Base-by-base conservation (phyloP, 257 asterid genomes). In the Solanum lignicaule region DNA sequence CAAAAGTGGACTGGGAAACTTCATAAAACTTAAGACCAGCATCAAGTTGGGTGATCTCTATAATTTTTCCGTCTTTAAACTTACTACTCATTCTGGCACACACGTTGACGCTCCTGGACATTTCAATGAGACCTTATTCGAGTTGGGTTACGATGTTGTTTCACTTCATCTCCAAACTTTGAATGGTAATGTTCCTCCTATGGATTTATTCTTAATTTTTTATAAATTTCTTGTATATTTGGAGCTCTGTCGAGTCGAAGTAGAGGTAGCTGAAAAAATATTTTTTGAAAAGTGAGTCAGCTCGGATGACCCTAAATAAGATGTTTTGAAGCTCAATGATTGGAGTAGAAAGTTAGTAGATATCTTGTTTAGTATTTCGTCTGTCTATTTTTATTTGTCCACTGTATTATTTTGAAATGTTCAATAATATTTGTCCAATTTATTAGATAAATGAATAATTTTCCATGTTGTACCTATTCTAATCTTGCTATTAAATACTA, bases 151-250 rank as follows among this genome's bases (percentile, higher is more conserved):
- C 8, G 84, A 83, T 35, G 87, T 71, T 23, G 84, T 36, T 36
- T 87, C 89, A 15, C 83, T 87, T 15, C 36, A 87, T 36, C 89
- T 87, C 31, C 66, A 33, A 38, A 87, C 83, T 15, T 74, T 87
- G 68, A 87, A 87, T 21, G 89, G 89, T 87, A 68, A 15, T 79
- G 25, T 27, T 25, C 14, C 55, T 36, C 5, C 8, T 27, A 4
- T 35, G 14, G 23, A 74, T 58, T 55, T 35, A 1, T 13, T 68
- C 11, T 68, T 68, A 68, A 12, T 1, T 5, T 68, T 27, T 8
- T 66, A 27, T 66, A 66, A 25, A 25, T 25, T 66, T 25, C 8
- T 25, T 68, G 3, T 68, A 68, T 68, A 29, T 68, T 68, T 68
- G 75, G 36, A 68, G 36, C 21, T 68, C 5, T 9, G 18, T 1